A percentile compares a stretch with the other conserved stretches of the same genome.
phyloP scores from a whole-genome alignment of 2,329 filamentous ascomycete species.

The Venturia oleaginea region DNA sequence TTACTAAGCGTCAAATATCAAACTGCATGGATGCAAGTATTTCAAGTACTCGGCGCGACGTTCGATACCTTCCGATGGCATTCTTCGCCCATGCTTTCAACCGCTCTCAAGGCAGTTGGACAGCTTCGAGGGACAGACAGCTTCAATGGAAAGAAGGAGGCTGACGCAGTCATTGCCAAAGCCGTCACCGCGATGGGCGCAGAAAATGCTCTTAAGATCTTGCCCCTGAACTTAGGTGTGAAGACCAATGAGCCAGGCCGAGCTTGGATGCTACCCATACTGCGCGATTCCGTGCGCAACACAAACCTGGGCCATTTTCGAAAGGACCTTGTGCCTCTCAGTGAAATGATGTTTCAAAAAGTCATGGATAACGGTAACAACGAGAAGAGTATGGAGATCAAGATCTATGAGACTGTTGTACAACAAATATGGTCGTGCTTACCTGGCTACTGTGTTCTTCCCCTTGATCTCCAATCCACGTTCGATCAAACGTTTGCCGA shows the following conservation, averaged over 20 bases:
- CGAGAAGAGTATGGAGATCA: constrained; percentile 90
- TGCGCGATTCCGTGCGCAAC: constrained; percentile 84
- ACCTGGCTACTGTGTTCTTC: constrained; percentile 90
- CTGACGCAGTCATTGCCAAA: constrained; percentile 79
- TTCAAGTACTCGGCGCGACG: constrained; percentile 77
- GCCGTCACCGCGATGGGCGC: constrained; percentile 87
- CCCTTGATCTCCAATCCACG: constrained; percentile 62
- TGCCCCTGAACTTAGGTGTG: constrained; percentile 70
- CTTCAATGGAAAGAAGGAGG: constrained; percentile 90
- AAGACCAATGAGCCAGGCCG: constrained; percentile 59
- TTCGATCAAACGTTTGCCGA: constrained; percentile 89
- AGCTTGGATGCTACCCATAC: constrained; percentile 88
- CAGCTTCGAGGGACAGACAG: constrained; percentile 80
- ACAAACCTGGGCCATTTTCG: constrained; percentile 81
- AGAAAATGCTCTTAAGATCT: constrained; percentile 67
- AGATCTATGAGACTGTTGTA: constrained; percentile 94
- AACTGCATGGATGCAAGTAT: constrained; percentile 88
- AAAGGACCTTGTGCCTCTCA: constrained; percentile 76
- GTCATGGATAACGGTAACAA: constrained; percentile 72
- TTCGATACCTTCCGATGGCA: constrained; percentile 83
- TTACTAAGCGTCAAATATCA: constrained; percentile 87
- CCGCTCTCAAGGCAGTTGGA: constrained; percentile 69
- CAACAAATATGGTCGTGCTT: constrained; percentile 92
- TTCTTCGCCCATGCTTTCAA: constrained; percentile 66
- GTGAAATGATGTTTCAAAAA: constrained; percentile 79